Evolutionary conservation across 2,329 filamentous ascomycete genomes (phyloP), one percentile per base, ranked within the genome.

Genomic region (Fusarium sp.): DNA sequence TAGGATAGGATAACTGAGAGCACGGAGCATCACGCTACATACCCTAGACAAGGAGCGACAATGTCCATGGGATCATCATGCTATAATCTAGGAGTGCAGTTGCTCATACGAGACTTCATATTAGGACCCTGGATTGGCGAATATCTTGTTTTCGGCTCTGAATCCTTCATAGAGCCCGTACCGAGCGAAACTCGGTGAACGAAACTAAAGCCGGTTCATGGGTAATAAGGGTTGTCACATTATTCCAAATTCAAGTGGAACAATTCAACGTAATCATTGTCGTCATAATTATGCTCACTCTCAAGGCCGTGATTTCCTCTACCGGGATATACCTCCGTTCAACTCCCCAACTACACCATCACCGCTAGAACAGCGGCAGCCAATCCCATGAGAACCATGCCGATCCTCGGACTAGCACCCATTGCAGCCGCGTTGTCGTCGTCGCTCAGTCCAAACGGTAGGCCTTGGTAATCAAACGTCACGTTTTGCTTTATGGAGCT

Each of bases 391-490:
- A 65, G 59, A 45, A 76, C 58, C 56, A 63, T 73, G 59, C 66
- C 72, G 30, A 73, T 58, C 45, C 70, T 71, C 25, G 80, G 77
- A 27, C 69, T 71, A 38, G 69, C 66, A 35, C 73, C 56, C 15
- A 63, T 68, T 6, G 74, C 70, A 15, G 81, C 83, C 6, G 78
- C 79, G 54, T 81, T 85, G 10, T 75, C 63, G 17, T 77, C 71
- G 25, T 78, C 75, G 25, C 84, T 83, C 43, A 85, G 77, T 1
- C 85, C 86, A 52, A 88, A 86, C 1, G 87, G 87, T 66, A 90
- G 75, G 0, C 89, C 91, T 79, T 94, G 92, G 69, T 88, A 87
- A 11, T 87, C 87, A 77, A 94, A 95, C 0, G 92, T 94, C 47
- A 95, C 85, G 70, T 95, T 94, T 81, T 95, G 93, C 40, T 84